Conservation (phyloP, 805 yeast species). For the Pichia occidentalis region DNA sequence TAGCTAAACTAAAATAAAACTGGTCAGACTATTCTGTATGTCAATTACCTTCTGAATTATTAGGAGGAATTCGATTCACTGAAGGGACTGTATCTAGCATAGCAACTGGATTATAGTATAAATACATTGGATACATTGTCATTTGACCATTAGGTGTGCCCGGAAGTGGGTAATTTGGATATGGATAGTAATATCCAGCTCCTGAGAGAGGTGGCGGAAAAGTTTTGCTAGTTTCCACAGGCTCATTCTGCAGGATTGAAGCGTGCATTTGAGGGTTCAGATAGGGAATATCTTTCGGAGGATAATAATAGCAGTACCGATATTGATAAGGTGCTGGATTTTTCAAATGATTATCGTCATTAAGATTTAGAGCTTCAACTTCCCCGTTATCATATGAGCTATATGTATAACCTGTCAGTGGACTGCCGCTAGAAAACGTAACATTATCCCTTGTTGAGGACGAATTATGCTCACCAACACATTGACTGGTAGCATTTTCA, state of each 20-base stretch:
- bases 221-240: not conserved
- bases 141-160: constrained; percentile 16
- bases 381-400: constrained; percentile 26
- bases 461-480: constrained; percentile 15
- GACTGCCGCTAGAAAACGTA: constrained; percentile 26
- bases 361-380: constrained; percentile 3
- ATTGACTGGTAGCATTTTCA: constrained; percentile 13
- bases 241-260: not conserved
- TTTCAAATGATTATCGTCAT: not conserved
- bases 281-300: constrained; percentile 23
- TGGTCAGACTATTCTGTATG: too few species aligned
- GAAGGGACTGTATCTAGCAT: constrained; percentile 2
- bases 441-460: constrained; percentile 21
- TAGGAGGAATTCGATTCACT: too few species aligned
- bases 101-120: constrained; percentile 26
- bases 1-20: too few species aligned
- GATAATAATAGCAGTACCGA: constrained; percentile 27
- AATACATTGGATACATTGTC: constrained; percentile 27
- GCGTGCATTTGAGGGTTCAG: constrained; percentile 8
- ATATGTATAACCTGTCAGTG: constrained; percentile 25
- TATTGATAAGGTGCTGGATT: constrained; percentile 16
- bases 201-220: constrained; percentile 18
- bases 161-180: constrained; percentile 23
- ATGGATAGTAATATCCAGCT: constrained; percentile 24
- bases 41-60: too few species aligned